Conservation (phyloP, 1,284 basidiomycete species). For the Inonotus obliquus region DNA sequence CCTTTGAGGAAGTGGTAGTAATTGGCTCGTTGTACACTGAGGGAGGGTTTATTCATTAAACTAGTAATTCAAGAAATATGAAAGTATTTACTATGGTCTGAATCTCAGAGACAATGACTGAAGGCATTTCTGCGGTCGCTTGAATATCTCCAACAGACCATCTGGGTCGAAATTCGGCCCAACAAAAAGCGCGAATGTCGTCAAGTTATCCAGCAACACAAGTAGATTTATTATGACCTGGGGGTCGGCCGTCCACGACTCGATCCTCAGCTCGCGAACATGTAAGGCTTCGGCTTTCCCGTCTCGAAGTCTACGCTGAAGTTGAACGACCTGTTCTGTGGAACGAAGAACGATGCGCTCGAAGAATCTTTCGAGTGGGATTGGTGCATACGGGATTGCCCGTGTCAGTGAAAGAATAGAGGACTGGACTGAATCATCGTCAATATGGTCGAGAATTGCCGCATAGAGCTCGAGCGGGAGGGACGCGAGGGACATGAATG, state of each 20-base stretch:
- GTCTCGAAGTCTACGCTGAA: conserved; percentile 45
- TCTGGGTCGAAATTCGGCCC: conserved; percentile 64
- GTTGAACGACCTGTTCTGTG: conserved; percentile 39
- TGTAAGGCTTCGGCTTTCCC: conserved; percentile 23
- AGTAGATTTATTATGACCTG: conserved; percentile 57
- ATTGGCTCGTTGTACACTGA: conserved; percentile 58
- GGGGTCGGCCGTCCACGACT: conserved; percentile 58
- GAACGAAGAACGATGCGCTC: conserved; percentile 40
- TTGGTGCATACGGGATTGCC: conserved; percentile 48
- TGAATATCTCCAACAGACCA: conserved; percentile 56
- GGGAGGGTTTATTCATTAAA: conserved; percentile 1
- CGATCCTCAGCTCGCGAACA: conserved; percentile 45
- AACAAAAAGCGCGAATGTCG: conserved; percentile 46
- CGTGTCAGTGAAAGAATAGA: conserved; percentile 48
- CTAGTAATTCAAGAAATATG: conserved; percentile 1
- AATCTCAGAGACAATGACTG: conserved; percentile 51
- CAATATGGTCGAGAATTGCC: conserved; percentile 45
- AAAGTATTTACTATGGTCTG: conserved; percentile 57
- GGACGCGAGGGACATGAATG: conserved; percentile 16
- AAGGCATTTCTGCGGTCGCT: conserved; percentile 34
- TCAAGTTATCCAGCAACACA: conserved; percentile 41
- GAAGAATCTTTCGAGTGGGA: conserved; percentile 50
- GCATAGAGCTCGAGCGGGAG: conserved; percentile 62
- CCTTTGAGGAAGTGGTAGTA: conserved; percentile 72
- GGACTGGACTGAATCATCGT: conserved; percentile 32